These are phyloP conservation scores for Petasospora rhodanensis DNA, from an alignment of 1,139 yeast species.

Conservation along the genomic window DNA sequence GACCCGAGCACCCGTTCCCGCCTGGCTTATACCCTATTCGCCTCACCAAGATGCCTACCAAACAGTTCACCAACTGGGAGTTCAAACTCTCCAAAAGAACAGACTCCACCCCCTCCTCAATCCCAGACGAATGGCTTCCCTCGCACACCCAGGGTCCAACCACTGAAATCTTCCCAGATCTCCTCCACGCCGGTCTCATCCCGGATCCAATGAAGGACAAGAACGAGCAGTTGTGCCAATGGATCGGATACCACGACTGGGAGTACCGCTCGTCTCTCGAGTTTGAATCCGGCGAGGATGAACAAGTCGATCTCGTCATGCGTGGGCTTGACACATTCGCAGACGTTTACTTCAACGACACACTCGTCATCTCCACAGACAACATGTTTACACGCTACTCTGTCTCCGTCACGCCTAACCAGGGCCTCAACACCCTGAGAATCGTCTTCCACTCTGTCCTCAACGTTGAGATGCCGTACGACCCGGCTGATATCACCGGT, in stretches of 20 bases:
- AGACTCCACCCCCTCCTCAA: background rate
- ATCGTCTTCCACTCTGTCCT: slow-evolving; percentile 12
- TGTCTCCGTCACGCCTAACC: slow-evolving; percentile 1
- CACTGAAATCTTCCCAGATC: slow-evolving; percentile 19
- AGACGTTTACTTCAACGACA: slow-evolving; percentile 13
- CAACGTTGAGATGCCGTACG: slow-evolving; percentile 9
- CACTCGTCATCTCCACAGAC: slow-evolving; percentile 8
- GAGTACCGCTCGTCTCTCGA: slow-evolving; percentile 11
- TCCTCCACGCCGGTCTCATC: slow-evolving; percentile 12
- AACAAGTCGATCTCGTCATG: slow-evolving; percentile 9
- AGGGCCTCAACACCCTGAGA: slow-evolving; percentile 7
- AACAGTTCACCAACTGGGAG: slow-evolving; percentile 10
- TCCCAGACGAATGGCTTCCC: slow-evolving; percentile 6
- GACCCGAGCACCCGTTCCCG: too few species aligned
- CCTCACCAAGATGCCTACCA: too few species aligned
- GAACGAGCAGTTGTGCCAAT: slow-evolving; percentile 14
- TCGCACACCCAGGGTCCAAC: slow-evolving; percentile 6
- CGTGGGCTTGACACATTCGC: slow-evolving; percentile 17
- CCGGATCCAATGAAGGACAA: slow-evolving; percentile 14
- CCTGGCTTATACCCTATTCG: too few species aligned
- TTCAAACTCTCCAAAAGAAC: slow-evolving; percentile 6
- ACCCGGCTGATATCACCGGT: slow-evolving; percentile 11
- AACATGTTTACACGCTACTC: slow-evolving; percentile 14
- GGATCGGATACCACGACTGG: slow-evolving; percentile 18
- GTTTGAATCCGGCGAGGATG: background rate